A percentile compares a stretch with the other conserved stretches of the same genome.
These are phyloP conservation scores for Suhomyces faveliae DNA, from an alignment of 805 yeast genomes.

Conservation along the genomic window DNA sequence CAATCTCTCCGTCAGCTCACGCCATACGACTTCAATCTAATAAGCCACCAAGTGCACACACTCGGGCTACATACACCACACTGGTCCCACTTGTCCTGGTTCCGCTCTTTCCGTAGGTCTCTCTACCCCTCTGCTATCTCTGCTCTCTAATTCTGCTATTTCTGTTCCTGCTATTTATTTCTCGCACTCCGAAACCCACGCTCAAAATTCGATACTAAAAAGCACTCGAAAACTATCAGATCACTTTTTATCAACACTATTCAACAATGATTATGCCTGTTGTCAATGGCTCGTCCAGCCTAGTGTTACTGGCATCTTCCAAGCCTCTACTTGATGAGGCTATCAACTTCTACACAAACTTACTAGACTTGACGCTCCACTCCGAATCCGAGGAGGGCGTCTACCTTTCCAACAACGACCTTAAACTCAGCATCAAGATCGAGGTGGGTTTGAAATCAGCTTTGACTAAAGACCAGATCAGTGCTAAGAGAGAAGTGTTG, in stretches of 20 bases:
- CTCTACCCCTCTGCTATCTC: not conserved
- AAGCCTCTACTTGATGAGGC: constrained; percentile 44
- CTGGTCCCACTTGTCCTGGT: too few species aligned
- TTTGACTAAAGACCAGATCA: constrained; percentile 18
- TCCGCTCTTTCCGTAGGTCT: too few species aligned
- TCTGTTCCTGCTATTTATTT: not conserved
- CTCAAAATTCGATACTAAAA: not conserved
- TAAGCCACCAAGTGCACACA: too few species aligned
- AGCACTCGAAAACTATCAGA: not conserved
- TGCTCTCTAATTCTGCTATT: not conserved
- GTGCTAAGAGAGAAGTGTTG: constrained; percentile 12
- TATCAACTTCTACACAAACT: constrained; percentile 53
- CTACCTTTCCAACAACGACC: constrained; percentile 23
- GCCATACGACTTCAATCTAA: not conserved
- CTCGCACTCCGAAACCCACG: not conserved
- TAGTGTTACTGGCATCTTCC: constrained; percentile 53
- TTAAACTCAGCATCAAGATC: constrained; percentile 22
- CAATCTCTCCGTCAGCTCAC: not conserved
- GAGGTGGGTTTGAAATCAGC: constrained; percentile 14
- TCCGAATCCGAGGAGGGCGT: constrained; percentile 17
- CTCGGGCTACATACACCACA: too few species aligned
- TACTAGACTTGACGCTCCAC: constrained; percentile 25
- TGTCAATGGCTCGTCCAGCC: constrained; percentile 57
- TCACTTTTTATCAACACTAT: not conserved
- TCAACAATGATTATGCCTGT: constrained; percentile 29